Evolutionary conservation across 2,329 filamentous ascomycete genomes (phyloP).

Genomic region (Pseudonectria foliicola): DNA sequence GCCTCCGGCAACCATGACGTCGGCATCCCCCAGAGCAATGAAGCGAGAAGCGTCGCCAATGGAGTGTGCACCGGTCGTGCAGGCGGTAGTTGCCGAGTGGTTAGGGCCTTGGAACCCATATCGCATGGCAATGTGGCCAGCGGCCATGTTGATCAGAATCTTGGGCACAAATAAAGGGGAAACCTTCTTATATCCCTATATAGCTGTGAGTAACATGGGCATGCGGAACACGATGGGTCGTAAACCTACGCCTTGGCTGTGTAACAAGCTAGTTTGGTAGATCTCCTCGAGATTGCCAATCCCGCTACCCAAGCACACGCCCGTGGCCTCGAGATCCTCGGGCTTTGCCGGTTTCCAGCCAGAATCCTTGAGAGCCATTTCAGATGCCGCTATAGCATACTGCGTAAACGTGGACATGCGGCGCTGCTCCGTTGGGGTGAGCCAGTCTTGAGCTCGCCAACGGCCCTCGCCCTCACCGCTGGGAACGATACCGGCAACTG

Average conservation of each 20-base stretch:
- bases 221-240: neutral
- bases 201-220: neutral
- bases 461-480: conserved; percentile 31
- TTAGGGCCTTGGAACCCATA: conserved; percentile 87
- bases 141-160: conserved; percentile 88
- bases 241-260: conserved; percentile 58
- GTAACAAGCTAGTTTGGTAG: conserved; percentile 74
- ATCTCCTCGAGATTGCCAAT: conserved; percentile 92
- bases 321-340: conserved; percentile 67
- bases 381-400: conserved; percentile 78
- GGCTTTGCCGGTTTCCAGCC: conserved; percentile 59
- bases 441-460: conserved; percentile 50
- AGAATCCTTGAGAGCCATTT: conserved; percentile 80
- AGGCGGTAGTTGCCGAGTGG: conserved; percentile 87
- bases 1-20: conserved; percentile 95
- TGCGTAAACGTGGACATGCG: conserved; percentile 90
- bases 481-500: conserved; percentile 78
- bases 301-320: conserved; percentile 88
- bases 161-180: conserved; percentile 91
- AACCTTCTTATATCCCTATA: conserved; percentile 82
- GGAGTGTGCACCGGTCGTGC: conserved; percentile 91
- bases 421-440: conserved; percentile 49
- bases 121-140: conserved; percentile 90
- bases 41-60: conserved; percentile 91
- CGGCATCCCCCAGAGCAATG: conserved; percentile 82